Percentiles rank a stretch among this genome's conserved stretches.
phyloP scores from a whole-genome alignment of 1,139 yeast species.

The Zygosaccharomyces sapae region DNA sequence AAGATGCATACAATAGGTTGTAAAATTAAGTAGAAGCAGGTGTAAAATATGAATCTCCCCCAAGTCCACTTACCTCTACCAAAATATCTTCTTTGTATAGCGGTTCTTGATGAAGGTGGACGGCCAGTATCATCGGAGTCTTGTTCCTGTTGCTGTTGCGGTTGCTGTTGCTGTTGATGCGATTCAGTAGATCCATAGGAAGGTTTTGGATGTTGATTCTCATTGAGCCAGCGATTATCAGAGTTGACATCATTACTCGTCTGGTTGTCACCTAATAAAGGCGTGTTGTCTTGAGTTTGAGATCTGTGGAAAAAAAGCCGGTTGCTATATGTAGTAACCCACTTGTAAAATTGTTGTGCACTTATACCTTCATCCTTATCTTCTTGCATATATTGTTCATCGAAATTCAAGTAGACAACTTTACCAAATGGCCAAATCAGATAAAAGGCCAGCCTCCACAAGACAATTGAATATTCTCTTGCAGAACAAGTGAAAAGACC shows the following conservation, averaged over 20 bases:
- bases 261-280: constrained; percentile 8
- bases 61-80: constrained; percentile 93
- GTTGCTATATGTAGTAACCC: constrained; percentile 70
- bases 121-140: constrained; percentile 1
- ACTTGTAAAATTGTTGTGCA: constrained; percentile 75
- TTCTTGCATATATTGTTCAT: constrained; percentile 76
- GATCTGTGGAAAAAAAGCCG: constrained; percentile 39
- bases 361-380: constrained; percentile 88
- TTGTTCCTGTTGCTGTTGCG: constrained; percentile 1
- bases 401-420: constrained; percentile 72
- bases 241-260: not conserved
- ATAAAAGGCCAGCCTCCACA: constrained; percentile 63
- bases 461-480: constrained; percentile 54
- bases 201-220: constrained; percentile 18
- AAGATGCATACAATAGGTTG: constrained; percentile 63
- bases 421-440: constrained; percentile 86
- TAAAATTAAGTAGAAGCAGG: constrained; percentile 62
- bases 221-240: constrained; percentile 2
- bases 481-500: constrained; percentile 48
- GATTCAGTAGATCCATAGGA: constrained; percentile 29
- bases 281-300: constrained; percentile 16
- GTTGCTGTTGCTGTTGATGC: constrained; percentile 12
- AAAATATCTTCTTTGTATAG: constrained; percentile 60
- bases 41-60: constrained; percentile 76
- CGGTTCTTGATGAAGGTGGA: constrained; percentile 26